Evolutionary conservation across 2,329 filamentous ascomycete species (phyloP).

Genomic region (Cytospora piceicola): DNA sequence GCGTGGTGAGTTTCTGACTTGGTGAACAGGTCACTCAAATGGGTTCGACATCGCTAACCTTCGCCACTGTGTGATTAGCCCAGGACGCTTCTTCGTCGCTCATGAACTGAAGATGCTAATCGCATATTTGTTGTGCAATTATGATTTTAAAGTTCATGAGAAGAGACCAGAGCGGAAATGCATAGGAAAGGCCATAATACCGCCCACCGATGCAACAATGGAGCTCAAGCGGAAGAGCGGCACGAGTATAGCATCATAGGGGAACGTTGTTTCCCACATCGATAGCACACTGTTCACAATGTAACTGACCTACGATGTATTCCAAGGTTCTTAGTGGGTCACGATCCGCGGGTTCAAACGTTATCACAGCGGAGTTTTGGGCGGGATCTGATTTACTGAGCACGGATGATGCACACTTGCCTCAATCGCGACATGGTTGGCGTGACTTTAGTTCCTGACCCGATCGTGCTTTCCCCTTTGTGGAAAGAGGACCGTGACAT

Average conservation of each 20-base stretch:
- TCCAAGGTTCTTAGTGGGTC: too few species aligned
- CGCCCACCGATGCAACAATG: slow-evolving; percentile 40
- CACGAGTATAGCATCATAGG: slow-evolving; percentile 1
- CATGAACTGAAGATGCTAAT: slow-evolving; percentile 60
- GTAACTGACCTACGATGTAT: too few species aligned
- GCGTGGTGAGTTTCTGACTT: slow-evolving; percentile 41
- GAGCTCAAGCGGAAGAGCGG: slow-evolving; percentile 36
- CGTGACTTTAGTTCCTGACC: neutral
- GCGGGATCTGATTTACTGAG: neutral
- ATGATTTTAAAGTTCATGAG: slow-evolving; percentile 52
- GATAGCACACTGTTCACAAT: too few species aligned
- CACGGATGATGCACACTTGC: neutral
- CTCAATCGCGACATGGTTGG: neutral
- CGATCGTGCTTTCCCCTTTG: too few species aligned
- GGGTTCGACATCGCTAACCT: neutral
- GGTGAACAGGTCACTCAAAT: neutral
- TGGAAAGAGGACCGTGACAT: neutral
- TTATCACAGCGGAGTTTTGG: neutral
- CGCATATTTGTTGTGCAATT: slow-evolving; percentile 54
- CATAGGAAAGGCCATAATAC: slow-evolving; percentile 50
- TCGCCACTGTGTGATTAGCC: slow-evolving; percentile 37
- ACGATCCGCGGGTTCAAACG: too few species aligned
- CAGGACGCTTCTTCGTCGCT: slow-evolving; percentile 60
- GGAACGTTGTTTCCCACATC: neutral
- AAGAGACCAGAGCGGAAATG: slow-evolving; percentile 47